A percentile compares a stretch with the other conserved stretches of the same genome.
Conservation (phyloP, 768 basidiomycete genomes). For the Termitomyces sp. region DNA sequence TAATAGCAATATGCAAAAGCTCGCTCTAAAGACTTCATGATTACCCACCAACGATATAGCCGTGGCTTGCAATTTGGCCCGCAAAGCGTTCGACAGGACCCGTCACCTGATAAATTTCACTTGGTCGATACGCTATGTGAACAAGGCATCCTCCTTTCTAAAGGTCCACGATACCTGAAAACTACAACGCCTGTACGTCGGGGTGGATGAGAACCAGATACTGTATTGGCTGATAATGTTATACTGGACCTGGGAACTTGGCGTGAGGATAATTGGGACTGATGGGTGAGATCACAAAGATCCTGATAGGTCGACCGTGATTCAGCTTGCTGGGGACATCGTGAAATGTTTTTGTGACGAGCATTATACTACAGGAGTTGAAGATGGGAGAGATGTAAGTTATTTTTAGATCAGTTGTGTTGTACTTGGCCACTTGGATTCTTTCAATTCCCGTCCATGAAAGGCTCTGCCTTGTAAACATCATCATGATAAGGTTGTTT, state of each 20-base stretch:
- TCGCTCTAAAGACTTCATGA: not conserved
- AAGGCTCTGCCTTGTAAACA: not conserved
- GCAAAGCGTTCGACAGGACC: slow-evolving; percentile 94
- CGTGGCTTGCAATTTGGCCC: slow-evolving; percentile 82
- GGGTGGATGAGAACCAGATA: not conserved
- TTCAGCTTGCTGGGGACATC: slow-evolving; percentile 71
- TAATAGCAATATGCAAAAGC: not conserved
- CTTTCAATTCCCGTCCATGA: not conserved
- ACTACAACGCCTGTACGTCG: slow-evolving; percentile 63
- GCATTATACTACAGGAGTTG: slow-evolving; percentile 40
- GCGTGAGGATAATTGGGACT: slow-evolving; percentile 83
- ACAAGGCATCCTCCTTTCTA: not conserved
- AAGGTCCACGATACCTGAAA: slow-evolving; percentile 52
- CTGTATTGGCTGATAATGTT: not conserved
- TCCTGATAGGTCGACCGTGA: slow-evolving; percentile 60
- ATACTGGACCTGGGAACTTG: slow-evolving; percentile 71
- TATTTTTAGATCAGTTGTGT: not conserved
- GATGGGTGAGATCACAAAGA: slow-evolving; percentile 78
- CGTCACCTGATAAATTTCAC: slow-evolving; percentile 96
- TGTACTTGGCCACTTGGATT: slow-evolving; percentile 13
- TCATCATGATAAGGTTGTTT: not conserved
- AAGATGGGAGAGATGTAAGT: slow-evolving; percentile 8
- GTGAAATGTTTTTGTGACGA: slow-evolving; percentile 73
- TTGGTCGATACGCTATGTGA: slow-evolving; percentile 20
- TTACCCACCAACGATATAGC: slow-evolving; percentile 71